phyloP scores from a whole-genome alignment of 2,329 filamentous ascomycete genomes.

The Paraphaeosphaeria sporulosa region DNA sequence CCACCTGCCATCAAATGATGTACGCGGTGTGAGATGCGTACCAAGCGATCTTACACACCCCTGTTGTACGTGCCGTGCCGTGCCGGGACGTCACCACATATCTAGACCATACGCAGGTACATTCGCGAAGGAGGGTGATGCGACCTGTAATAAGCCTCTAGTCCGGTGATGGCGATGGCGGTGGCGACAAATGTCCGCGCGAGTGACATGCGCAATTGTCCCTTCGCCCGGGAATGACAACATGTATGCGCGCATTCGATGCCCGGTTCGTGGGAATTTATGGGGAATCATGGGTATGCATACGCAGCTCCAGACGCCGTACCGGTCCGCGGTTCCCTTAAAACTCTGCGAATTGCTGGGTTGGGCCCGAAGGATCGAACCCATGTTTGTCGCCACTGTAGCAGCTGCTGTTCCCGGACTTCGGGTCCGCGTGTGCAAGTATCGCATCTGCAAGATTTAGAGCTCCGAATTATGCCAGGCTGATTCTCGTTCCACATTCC shows the following conservation, averaged over 20 bases:
- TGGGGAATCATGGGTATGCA: neutral
- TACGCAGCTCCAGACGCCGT: neutral
- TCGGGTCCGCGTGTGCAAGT: neutral
- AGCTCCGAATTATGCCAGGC: neutral
- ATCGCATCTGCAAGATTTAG: neutral
- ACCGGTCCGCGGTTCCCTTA: neutral
- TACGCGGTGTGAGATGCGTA: neutral
- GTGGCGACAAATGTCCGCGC: neutral
- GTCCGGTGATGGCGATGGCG: neutral
- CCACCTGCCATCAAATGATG: neutral
- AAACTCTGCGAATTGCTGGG: neutral
- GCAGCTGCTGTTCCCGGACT: slow-evolving; percentile 8
- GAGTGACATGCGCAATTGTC: neutral
- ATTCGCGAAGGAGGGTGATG: neutral
- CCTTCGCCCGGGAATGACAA: neutral
- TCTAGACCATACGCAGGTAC: neutral
- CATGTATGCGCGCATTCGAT: neutral
- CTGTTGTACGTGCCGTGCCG: neutral
- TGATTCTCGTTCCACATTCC: neutral
- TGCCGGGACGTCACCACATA: neutral
- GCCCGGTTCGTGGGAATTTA: neutral
- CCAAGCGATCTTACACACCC: neutral
- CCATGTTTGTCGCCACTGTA: neutral
- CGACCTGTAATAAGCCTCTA: neutral
- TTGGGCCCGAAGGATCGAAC: neutral